Evolutionary conservation across 345 rosid genomes (phyloP).

Genomic region (Bruguiera sexangula): DNA sequence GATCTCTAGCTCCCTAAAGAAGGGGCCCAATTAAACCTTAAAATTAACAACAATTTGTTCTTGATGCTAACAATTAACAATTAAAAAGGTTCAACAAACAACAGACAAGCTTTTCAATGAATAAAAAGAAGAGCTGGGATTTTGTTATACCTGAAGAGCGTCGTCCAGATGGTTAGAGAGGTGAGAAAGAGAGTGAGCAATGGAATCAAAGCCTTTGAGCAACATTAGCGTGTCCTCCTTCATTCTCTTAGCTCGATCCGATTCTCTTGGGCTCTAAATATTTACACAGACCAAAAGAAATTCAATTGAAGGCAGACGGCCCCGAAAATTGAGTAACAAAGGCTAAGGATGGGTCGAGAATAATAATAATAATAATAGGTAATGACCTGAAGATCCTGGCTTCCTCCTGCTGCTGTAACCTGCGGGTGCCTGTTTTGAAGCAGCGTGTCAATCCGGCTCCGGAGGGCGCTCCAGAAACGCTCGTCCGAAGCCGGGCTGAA

Average conservation of each 20-base stretch:
- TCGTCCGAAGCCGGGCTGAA: conserved; percentile 46
- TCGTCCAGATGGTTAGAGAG: conserved; percentile 70
- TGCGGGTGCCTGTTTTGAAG: conserved; percentile 29
- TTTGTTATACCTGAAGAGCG: conserved; percentile 72
- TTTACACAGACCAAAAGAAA: background rate
- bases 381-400: conserved; percentile 16
- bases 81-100: background rate
- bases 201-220: conserved; percentile 84
- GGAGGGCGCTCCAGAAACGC: conserved; percentile 54
- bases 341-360: background rate
- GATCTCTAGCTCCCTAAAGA: conserved; percentile 71
- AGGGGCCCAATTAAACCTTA: background rate
- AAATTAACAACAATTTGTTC: too few species aligned
- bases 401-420: conserved; percentile 3
- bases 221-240: conserved; percentile 81
- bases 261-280: conserved; percentile 17
- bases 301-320: background rate
- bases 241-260: conserved; percentile 47
- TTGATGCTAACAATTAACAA: background rate
- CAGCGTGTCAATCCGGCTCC: conserved; percentile 35
- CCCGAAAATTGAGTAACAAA: background rate
- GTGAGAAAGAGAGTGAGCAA: conserved; percentile 65
- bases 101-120: background rate
- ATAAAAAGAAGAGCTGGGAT: background rate
- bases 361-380: background rate